Evolutionary conservation across 495 filamentous ascomycete genomes (phyloP).

Genomic region (Daldinia childiae): DNA sequence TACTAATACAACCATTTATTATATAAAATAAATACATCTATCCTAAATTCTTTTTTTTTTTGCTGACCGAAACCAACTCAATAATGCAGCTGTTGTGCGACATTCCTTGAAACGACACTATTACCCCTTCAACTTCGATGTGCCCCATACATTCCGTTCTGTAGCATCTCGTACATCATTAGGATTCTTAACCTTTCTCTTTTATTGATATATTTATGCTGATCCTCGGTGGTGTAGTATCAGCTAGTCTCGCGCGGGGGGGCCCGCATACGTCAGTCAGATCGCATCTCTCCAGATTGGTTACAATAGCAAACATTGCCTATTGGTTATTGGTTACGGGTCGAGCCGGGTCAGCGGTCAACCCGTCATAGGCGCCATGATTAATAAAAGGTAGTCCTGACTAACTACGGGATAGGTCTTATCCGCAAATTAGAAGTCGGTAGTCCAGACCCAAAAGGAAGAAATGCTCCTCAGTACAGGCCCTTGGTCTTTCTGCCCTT

Average conservation of each 20-base stretch:
- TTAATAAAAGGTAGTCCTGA: conserved; percentile 13
- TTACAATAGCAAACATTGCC: conserved; percentile 11
- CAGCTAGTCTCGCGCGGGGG: conserved; percentile 22
- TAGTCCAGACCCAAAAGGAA: conserved; percentile 19
- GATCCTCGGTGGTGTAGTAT: conserved; percentile 30
- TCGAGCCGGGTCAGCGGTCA: conserved; percentile 28
- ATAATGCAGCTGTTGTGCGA: conserved; percentile 17
- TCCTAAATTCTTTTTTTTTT: background rate
- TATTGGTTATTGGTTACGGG: conserved; percentile 35
- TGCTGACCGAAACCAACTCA: background rate
- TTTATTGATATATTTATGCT: conserved; percentile 29
- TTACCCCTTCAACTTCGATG: conserved; percentile 22
- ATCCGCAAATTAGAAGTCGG: conserved; percentile 30
- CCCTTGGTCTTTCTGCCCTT: background rate
- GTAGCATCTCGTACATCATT: conserved; percentile 41
- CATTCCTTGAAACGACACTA: conserved; percentile 32
- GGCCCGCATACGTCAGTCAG: conserved; percentile 35
- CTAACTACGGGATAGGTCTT: conserved; percentile 16
- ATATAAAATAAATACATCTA: background rate
- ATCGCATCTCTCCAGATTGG: conserved; percentile 25
- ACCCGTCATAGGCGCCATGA: conserved; percentile 32
- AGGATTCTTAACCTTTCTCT: conserved; percentile 28
- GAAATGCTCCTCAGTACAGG: conserved; percentile 25
- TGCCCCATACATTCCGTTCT: conserved; percentile 11
- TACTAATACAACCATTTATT: background rate